These are phyloP conservation scores for Fusarium denticulatum DNA, from an alignment of 2,329 filamentous ascomycete genomes.

Conservation along the genomic window DNA sequence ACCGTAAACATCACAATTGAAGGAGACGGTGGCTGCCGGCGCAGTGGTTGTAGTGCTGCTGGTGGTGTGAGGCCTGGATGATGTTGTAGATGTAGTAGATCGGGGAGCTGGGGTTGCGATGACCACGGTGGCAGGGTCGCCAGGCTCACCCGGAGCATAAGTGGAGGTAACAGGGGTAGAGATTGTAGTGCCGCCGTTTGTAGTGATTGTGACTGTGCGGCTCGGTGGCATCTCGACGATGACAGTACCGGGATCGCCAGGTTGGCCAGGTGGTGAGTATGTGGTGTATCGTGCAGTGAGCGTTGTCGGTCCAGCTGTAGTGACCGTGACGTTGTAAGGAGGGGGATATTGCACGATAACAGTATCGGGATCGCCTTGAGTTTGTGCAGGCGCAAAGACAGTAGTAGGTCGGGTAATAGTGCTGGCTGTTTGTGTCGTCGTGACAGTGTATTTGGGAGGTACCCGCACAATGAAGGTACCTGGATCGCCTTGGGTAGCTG, in stretches of 20 bases:
- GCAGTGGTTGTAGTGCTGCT: slow-evolving; percentile 5
- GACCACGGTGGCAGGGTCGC: slow-evolving; percentile 20
- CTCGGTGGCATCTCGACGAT: slow-evolving; percentile 16
- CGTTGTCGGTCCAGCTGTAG: slow-evolving; percentile 8
- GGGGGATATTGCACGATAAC: slow-evolving; percentile 14
- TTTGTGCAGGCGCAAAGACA: not conserved
- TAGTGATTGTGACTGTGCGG: slow-evolving; percentile 21
- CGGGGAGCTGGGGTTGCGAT: slow-evolving; percentile 21
- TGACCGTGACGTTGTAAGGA: slow-evolving; percentile 21
- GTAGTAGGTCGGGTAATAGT: not conserved
- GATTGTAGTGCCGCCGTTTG: slow-evolving; percentile 11
- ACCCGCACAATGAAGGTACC: slow-evolving; percentile 3
- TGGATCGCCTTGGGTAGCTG: not conserved
- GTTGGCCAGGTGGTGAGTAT: slow-evolving; percentile 7
- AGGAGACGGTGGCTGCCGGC: slow-evolving; percentile 4
- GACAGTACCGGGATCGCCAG: slow-evolving; percentile 20
- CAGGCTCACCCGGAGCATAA: not conserved
- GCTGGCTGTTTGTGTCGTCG: not conserved
- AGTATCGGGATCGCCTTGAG: slow-evolving; percentile 18
- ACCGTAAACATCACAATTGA: slow-evolving; percentile 31
- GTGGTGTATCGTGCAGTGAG: slow-evolving; percentile 20
- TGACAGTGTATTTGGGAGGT: not conserved
- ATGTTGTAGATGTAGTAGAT: not conserved
- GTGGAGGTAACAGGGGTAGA: slow-evolving; percentile 20
- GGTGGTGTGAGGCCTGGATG: not conserved